Base-by-base conservation (phyloP, 75 land plant species). In the Gnetum montanum region DNA sequence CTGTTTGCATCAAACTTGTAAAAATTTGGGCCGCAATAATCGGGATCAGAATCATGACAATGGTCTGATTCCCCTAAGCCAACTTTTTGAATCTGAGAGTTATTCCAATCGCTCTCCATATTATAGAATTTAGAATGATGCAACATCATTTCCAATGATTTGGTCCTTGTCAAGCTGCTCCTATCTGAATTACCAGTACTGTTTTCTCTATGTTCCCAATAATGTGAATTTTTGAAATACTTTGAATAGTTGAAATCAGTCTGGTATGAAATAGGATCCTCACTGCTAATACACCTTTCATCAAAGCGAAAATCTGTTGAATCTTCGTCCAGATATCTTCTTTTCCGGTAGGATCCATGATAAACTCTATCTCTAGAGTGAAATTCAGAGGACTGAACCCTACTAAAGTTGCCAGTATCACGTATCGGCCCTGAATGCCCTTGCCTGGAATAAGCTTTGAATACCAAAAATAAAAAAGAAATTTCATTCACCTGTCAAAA, bases 401-500 rank as follows among this genome's bases (percentile, higher is more conserved):
- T 3, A 41, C 43, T 15, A 41, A 41, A 41, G 4, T 18, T 18
- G 5, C 43, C 13, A 15, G 43, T 18, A 15, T 41, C 43, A 41
- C 18, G 43, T 18, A 41, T 15, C 13, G 43, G 5, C 43, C n/a
- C 43, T 3, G 13, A 12, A 3, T 41, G 43, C 43, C 43, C 43
- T 41, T 41, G 43, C 43, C 43, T 41, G 43, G 43, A 41, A 41
- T 41, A 41, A 41, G 16, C 43, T 41, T 41, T 41, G n/a, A 18
- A 15, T 41, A 41, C 18, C 18, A 41, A 15, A 41, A 15, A 41
- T 13, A 40, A 18, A 15, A 41, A 41, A 41, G n/a, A n/a, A n/a
- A n/a, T n/a, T n/a, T n/a, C n/a, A n/a, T n/a, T n/a, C n/a, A n/a
- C n/a, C n/a, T n/a, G n/a, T n/a, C n/a, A n/a, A n/a, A n/a, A n/a